Evolutionary conservation across 768 basidiomycete species (phyloP), one percentile per base, ranked within the genome.

Genomic region (Russula earlei): DNA sequence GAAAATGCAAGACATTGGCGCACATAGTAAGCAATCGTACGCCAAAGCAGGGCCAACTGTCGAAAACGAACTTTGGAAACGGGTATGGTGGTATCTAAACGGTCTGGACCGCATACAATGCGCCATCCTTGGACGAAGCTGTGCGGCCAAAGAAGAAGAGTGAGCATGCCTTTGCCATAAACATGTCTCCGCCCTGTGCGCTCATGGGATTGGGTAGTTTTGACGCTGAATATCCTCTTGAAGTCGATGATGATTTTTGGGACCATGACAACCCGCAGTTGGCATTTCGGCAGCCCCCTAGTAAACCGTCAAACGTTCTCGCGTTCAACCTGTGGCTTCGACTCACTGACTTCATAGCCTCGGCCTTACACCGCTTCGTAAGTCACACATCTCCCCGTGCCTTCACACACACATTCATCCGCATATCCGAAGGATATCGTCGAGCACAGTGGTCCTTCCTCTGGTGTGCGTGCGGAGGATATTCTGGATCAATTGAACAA

Each of bases 121-220:
- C 45, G 75, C 75, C 34, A 67, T 67, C 25, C 66, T 83, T 37
- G 85, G 85, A 15, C 71, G 85, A 25, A 71, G 80, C 14, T 80
- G 77, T 55, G 74, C 75, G 34, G 66, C 79, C 34, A 75, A 75
- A 25, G 82, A 85, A 65, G 85, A 85, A 71, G 85, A 87, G 84
- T 87, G 58, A 69, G 65, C 70, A 67, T 25, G 3, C 44, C 27
- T 62, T 65, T 24, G 42, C 67, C 59, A 6, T n/a, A 45, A 36
- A 20, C 45, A 14, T 54, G 14, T 22, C 5, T 43, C 5, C 14
- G 10, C 27, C 24, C 5, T 50, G 5, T 52, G 49, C 47, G 17
- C 42, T 48, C 14, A 53, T 11, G 20, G 37, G 24, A 49, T 22
- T 27, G 9, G 12, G 52, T 37, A 77, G 78, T 55, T 70, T 79